phyloP scores from a whole-genome alignment of 805 yeast species.

The Brettanomyces naardenensis region DNA sequence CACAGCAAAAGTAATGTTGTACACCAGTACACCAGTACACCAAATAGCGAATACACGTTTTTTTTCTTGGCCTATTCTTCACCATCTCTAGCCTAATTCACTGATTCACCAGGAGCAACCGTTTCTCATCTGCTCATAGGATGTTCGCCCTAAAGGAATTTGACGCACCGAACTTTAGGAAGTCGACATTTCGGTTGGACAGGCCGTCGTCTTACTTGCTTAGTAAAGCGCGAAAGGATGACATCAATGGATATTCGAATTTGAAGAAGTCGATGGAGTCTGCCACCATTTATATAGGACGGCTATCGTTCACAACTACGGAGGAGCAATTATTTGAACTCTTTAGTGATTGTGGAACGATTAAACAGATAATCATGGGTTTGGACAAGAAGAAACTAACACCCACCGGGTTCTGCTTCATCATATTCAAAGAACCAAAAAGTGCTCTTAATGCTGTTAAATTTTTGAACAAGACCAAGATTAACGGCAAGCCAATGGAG shows the following conservation, averaged over 20 bases:
- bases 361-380: conserved; percentile 86
- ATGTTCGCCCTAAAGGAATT: conserved; percentile 31
- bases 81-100: too few relatives aligned
- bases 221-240: conserved; percentile 52
- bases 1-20: too few relatives aligned
- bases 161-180: conserved; percentile 47
- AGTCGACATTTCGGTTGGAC: conserved; percentile 62
- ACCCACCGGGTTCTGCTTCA: conserved; percentile 96
- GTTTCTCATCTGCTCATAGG: too few relatives aligned
- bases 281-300: conserved; percentile 85
- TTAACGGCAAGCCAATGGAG: conserved; percentile 74
- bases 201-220: conserved; percentile 64
- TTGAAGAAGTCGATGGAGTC: conserved; percentile 59
- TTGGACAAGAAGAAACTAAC: conserved; percentile 83
- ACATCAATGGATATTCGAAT: conserved; percentile 47
- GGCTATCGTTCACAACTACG: conserved; percentile 80
- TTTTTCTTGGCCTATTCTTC: too few relatives aligned
- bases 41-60: too few relatives aligned
- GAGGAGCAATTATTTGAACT: conserved; percentile 92
- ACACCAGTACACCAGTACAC: too few relatives aligned
- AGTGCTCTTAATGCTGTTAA: conserved; percentile 81
- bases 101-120: too few relatives aligned
- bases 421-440: conserved; percentile 58
- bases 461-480: conserved; percentile 70
- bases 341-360: conserved; percentile 73